phyloP scores from a whole-genome alignment of 2,329 filamentous ascomycete genomes.

The Ambrosiella cleistominuta region DNA sequence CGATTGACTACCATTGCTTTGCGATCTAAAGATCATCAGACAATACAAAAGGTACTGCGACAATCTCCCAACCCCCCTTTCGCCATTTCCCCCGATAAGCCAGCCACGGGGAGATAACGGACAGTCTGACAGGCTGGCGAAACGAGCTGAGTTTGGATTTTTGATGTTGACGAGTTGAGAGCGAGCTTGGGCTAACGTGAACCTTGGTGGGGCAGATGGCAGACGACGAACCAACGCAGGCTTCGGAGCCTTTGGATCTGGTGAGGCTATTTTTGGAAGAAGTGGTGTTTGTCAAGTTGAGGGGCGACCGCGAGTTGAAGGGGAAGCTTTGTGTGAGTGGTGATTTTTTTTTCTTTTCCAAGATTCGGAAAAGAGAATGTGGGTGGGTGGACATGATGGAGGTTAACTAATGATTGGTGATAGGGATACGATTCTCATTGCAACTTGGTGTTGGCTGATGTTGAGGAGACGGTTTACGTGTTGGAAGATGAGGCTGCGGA shows the following conservation, averaged over 20 bases:
- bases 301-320: conserved; percentile 88
- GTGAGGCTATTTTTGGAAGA: conserved; percentile 90
- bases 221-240: conserved; percentile 55
- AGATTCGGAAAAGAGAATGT: background rate
- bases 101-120: too few relatives aligned
- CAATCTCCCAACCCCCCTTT: too few relatives aligned
- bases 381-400: conserved; percentile 2
- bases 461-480: conserved; percentile 91
- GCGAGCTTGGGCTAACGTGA: background rate
- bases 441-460: conserved; percentile 88
- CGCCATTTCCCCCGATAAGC: too few relatives aligned
- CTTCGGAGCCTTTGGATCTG: conserved; percentile 85
- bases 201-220: conserved; percentile 43
- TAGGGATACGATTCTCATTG: conserved; percentile 98
- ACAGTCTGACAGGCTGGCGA: background rate
- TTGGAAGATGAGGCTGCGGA: conserved; percentile 25
- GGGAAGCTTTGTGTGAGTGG: conserved; percentile 73
- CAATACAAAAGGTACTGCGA: too few relatives aligned
- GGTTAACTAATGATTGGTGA: background rate
- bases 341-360: background rate
- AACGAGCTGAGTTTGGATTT: background rate
- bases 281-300: conserved; percentile 89
- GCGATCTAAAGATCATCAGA: too few relatives aligned
- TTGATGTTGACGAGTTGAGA: background rate
- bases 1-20: too few relatives aligned